Conservation (phyloP, 108 stramenopile species). For the Hondaea fermentalgiana region DNA sequence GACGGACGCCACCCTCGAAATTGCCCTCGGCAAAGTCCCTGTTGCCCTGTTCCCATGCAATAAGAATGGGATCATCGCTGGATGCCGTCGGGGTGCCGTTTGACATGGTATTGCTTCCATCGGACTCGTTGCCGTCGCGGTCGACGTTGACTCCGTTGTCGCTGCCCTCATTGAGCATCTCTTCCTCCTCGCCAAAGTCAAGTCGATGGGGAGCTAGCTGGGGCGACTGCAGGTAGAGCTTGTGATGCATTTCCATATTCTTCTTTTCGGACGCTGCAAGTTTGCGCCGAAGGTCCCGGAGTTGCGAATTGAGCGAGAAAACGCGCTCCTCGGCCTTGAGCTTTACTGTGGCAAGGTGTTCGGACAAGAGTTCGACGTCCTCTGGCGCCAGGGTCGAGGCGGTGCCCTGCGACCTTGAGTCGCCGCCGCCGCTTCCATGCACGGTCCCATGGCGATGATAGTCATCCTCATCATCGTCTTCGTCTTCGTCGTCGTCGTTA, state of each 20-base stretch:
- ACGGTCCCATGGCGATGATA: neutral
- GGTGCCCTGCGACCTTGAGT: neutral
- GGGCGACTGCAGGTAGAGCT: neutral
- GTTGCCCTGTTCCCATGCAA: conserved; percentile 16
- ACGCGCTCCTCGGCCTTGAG: neutral
- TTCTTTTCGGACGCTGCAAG: neutral
- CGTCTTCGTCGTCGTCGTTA: too few species aligned
- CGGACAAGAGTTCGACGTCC: neutral
- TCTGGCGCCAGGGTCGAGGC: neutral
- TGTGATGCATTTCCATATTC: neutral
- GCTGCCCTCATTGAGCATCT: neutral
- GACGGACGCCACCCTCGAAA: neutral
- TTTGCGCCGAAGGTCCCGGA: neutral
- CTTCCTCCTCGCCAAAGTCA: conserved; percentile 3
- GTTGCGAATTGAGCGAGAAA: neutral
- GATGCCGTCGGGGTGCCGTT: neutral
- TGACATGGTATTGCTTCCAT: neutral
- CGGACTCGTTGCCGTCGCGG: neutral
- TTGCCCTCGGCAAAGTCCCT: neutral
- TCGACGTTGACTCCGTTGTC: neutral
- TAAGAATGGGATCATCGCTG: neutral
- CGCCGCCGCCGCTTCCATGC: neutral
- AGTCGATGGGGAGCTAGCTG: neutral
- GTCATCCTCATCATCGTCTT: neutral
- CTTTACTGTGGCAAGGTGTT: conserved; percentile 2